phyloP scores from a whole-genome alignment of 2,329 filamentous ascomycete species.

The Aspergillus clavatus region DNA sequence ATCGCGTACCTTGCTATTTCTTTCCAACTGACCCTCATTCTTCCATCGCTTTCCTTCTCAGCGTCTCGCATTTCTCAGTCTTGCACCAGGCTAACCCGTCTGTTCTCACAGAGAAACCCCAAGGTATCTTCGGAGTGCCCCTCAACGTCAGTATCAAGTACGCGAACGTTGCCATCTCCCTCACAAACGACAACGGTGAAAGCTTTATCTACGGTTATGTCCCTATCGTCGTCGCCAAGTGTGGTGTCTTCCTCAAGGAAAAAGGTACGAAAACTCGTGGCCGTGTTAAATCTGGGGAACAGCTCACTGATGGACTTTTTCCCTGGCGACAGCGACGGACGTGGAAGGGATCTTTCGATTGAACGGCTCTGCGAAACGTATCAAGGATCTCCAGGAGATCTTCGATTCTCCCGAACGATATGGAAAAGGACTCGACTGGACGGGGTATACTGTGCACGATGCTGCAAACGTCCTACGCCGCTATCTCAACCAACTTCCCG shows the following conservation, averaged over 20 bases:
- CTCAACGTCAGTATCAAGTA: conserved; percentile 93
- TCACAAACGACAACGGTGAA: conserved; percentile 85
- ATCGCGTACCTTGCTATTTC: too few relatives aligned
- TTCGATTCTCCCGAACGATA: conserved; percentile 96
- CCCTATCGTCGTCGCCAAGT: conserved; percentile 96
- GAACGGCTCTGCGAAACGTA: conserved; percentile 93
- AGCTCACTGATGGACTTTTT: conserved; percentile 2
- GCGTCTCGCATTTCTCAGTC: not conserved
- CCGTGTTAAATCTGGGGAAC: conserved; percentile 1
- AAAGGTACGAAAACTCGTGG: conserved; percentile 64
- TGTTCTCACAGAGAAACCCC: conserved; percentile 36
- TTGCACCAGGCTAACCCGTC: conserved; percentile 9
- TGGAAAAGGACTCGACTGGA: conserved; percentile 95
- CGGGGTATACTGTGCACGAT: conserved; percentile 96
- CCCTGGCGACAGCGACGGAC: conserved; percentile 65
- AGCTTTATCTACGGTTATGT: conserved; percentile 99
- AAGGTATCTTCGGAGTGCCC: conserved; percentile 90
- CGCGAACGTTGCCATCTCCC: conserved; percentile 94
- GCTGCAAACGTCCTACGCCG: conserved; percentile 92
- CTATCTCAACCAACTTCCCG: conserved; percentile 92
- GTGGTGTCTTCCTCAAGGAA: conserved; percentile 94
- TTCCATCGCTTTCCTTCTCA: not conserved
- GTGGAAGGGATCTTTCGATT: conserved; percentile 95
- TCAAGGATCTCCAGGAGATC: conserved; percentile 87
- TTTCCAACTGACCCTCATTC: too few relatives aligned